Base-by-base conservation (phyloP, 2,329 filamentous ascomycete genomes). In the Xylariaceae sp. region DNA sequence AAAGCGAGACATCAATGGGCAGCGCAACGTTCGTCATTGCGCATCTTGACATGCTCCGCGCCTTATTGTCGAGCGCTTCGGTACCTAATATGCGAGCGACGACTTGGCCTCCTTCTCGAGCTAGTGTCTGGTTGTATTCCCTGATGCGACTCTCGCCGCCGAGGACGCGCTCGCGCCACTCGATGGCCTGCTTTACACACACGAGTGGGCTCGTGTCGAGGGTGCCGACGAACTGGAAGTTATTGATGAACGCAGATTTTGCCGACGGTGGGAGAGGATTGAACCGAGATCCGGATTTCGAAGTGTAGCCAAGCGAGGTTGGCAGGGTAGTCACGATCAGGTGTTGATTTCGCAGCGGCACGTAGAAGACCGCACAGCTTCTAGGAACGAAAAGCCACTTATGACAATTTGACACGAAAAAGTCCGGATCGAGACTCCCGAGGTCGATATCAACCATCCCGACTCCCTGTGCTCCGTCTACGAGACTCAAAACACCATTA, bases 341-440 rank as follows among this genome's bases (percentile, higher is more conserved):
- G 47, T 76, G 73, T 69, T 96, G 92, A 69, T 95, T 91, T 27
- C 86, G 79, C 19, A 76, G 56, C 0, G 91, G 88, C 1, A 94
- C 88, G 70, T 95, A 87, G 60, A 96, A 81, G 3, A 94, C 75
- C 2, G 90, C 90, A 67, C 87, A 91, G 12, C 86, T 87, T 34
- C 91, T 84, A 0, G 91, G 92, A 0, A 83, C 81, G 65, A 83
- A 85, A 6, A 96, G 82, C 92, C 92, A 97, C 75, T 95, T 95
- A 74, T 95, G 89, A 63, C 85, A 89, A 69, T 96, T 96, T 53
- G 80, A 86, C 11, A 92, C 80, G 66, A 95, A 89, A 73, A 95
- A 96, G 70, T 96, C 91, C 0, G 90, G 85, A 59, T 91, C 81
- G 2, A 91, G 73, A 3, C 72, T 69, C 0, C 67, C 60, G 11